These are phyloP conservation scores for Blastobotrys apis DNA, from an alignment of 1,139 yeast genomes.

Conservation along the genomic window DNA sequence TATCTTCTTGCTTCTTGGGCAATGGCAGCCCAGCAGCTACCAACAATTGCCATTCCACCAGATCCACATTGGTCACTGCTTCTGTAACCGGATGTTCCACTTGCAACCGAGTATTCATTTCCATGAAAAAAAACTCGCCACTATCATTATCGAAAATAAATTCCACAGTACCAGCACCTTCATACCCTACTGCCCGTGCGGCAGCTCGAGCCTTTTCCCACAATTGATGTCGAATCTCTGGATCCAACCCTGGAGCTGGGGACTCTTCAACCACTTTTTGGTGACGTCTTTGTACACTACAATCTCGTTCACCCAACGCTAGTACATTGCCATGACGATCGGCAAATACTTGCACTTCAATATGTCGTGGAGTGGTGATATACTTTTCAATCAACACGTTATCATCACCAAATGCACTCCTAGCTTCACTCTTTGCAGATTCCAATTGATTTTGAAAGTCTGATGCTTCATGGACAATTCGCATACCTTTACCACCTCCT, in stretches of 20 bases:
- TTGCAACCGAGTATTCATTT: constrained; percentile 59
- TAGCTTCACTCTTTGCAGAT: constrained; percentile 44
- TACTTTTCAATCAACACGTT: constrained; percentile 46
- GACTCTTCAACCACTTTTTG: constrained; percentile 50
- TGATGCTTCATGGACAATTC: constrained; percentile 37
- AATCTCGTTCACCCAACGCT: constrained; percentile 47
- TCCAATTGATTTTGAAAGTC: constrained; percentile 38
- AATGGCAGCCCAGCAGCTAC: constrained; percentile 71
- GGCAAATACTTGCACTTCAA: constrained; percentile 47
- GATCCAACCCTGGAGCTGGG: constrained; percentile 51
- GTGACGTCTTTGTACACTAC: constrained; percentile 48
- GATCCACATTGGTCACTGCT: constrained; percentile 87
- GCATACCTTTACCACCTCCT: constrained; percentile 52
- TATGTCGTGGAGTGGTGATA: constrained; percentile 43
- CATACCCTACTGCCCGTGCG: constrained; percentile 51
- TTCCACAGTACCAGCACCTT: constrained; percentile 63
- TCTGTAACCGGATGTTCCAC: constrained; percentile 66
- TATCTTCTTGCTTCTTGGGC: constrained; percentile 34
- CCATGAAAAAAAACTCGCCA: constrained; percentile 57
- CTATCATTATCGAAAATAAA: constrained; percentile 55
- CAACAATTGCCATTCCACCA: constrained; percentile 90
- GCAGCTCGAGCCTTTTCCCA: constrained; percentile 57
- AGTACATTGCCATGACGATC: constrained; percentile 43
- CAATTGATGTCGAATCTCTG: constrained; percentile 49
- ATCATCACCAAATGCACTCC: constrained; percentile 42